Base-by-base conservation (phyloP, 148 eudicot genomes). In the Rhododendron kiyosumense region DNA sequence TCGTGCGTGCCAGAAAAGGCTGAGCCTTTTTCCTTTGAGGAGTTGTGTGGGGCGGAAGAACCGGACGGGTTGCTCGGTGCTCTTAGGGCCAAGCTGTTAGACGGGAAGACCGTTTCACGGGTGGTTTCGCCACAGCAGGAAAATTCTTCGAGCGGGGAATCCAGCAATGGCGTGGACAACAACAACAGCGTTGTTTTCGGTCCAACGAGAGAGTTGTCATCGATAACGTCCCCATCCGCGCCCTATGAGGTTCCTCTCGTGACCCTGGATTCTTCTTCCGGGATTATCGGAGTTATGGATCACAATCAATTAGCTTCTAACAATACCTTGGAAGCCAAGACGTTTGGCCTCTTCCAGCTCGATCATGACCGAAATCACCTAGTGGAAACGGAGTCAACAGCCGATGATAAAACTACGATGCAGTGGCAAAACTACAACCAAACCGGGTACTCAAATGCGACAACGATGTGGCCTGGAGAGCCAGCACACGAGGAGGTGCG, bases 21-120 rank as follows among this genome's bases (percentile, higher is more conserved):
- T 0, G 89, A 87, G 85, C 86, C 89, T 10, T 87, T 87, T 63
- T 89, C 91, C 8, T 89, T 89, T 18, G 89, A 89, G 77, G 89
- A 85, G 67, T 81, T 78, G 11, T 85, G 90, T 7, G 83, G 86
- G 18, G 76, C 69, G 0, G 90, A 84, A 51, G 89, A 89, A 61
- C 61, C 85, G 3, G 89, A 85, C 5, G 89, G 90, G 22, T 80
- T 89, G 77, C 57, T 87, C 2, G 89, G 89, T 26, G 89, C 91
- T 1, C 85, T 89, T 36, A 87, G 79, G 85, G 88, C 89, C 15
- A 89, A 89, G 86, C 84, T 89, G n/a, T 89, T 79, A 36, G 83
- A 84, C 38, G 74, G 79, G 2, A 84, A 79, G 71, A 69, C 28
- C 45, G 7, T 11, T 26, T 20, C 43, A 30, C 61, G 24, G 26